Evolutionary conservation across 257 asterid genomes (phyloP), one percentile per base, ranked within the genome.

Genomic region (Salvia miltiorrhiza): DNA sequence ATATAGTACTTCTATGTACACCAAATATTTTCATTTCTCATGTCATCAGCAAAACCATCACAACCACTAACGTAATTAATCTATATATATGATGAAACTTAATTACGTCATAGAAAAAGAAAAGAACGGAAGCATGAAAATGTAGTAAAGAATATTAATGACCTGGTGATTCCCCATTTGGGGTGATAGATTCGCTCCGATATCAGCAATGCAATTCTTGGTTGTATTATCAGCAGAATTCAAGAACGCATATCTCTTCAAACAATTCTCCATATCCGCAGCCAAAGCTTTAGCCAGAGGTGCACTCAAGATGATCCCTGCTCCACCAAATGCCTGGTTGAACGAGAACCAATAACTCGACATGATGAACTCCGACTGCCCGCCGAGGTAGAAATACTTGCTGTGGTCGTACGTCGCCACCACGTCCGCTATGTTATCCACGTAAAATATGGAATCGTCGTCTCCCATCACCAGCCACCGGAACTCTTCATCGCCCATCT

Each of bases 391-490:
- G 24, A 77, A 76, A 23, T 72, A 81, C 71, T 75, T 81, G 0
- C 30, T 80, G 14, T 90, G 87, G 41, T 88, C 96, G 53, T 81
- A 78, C 1, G 69, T 33, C 3, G 78, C 70, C 0, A 90, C 70
- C 33, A 83, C 81, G 21, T 83, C 88, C 5, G 84, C 84, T 8
- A 87, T 69, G 13, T 90, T 90, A 13, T 90, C 93, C 5, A 83
- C 75, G 4, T 84, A 88, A 17, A 90, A 85, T 0, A 90, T 54
- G 0, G 95, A 73, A 58, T 90, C 97, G 13, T 90, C 97, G n/a
- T 90, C 95, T 8, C 97, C 97, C 88, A 88, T 83, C 3, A 90
- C 82, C 0, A 86, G 17, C 97, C 97, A 90, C 50, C 77, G 24
- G 0, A 70, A 4, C 0, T 55, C 70, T 39, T 69, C 64, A 6